Conservation (phyloP, 139 green algal genomes). For the Tetraselmis chui region DNA sequence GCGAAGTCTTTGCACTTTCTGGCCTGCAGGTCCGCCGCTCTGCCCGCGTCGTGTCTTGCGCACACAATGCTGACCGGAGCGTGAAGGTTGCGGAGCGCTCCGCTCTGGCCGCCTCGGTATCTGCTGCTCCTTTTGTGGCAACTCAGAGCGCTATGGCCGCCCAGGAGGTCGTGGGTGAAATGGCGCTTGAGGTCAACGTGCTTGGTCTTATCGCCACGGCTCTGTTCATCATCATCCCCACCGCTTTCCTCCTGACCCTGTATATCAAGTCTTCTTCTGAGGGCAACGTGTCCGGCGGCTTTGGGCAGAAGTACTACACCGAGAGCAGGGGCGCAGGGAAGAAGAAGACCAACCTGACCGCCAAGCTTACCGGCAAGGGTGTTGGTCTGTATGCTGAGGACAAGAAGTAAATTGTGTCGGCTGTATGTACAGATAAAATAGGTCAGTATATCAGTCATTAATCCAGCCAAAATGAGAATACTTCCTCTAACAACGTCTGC, state of each 20-base stretch:
- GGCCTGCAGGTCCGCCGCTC: neutral
- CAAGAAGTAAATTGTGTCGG: conserved; percentile 22
- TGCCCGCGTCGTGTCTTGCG: neutral
- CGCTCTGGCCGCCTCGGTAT: neutral
- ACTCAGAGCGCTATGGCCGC: neutral
- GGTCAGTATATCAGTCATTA: too few species aligned
- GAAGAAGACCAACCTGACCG: conserved; percentile 19
- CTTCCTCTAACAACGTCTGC: too few species aligned
- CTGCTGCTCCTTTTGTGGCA: neutral
- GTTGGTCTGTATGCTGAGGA: conserved; percentile 8
- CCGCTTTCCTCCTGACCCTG: conserved; percentile 20
- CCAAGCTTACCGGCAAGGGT: conserved; percentile 17
- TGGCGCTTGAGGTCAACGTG: conserved; percentile 20
- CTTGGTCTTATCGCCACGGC: conserved; percentile 20
- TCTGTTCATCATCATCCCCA: conserved; percentile 28
- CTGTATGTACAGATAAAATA: too few species aligned
- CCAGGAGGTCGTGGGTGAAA: conserved; percentile 9
- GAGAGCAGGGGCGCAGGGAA: conserved; percentile 15
- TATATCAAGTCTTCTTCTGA: conserved; percentile 18
- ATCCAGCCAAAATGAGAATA: too few species aligned
- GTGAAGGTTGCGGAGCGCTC: neutral
- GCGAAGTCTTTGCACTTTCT: neutral
- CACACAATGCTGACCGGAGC: neutral
- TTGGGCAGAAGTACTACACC: conserved; percentile 22
- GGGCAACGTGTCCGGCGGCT: conserved; percentile 20